Percentiles rank a stretch among this genome's conserved stretches.
These are phyloP conservation scores for Ilex paraguariensis DNA, from an alignment of 305 asterid genomes.

Conservation along the genomic window DNA sequence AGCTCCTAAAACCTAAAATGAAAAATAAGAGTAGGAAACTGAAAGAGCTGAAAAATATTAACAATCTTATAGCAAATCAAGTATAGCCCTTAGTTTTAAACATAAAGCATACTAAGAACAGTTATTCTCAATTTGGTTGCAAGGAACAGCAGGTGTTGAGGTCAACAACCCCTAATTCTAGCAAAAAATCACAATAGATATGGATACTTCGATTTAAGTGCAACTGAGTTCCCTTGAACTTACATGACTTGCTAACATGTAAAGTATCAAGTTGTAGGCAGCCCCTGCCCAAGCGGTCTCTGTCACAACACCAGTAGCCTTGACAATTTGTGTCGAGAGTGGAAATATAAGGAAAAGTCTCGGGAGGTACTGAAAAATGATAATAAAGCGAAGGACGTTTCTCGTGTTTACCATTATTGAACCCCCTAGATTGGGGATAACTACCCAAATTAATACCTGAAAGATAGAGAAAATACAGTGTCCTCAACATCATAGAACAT, in stretches of 20 bases:
- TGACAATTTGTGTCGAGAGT: conserved; percentile 71
- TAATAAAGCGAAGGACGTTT: conserved; percentile 74
- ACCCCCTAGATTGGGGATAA: conserved; percentile 69
- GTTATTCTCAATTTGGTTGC: too few species aligned
- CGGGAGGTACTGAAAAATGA: conserved; percentile 83
- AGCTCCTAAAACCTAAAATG: conserved; percentile 69
- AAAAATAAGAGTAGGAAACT: too few species aligned
- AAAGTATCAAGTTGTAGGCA: conserved; percentile 90
- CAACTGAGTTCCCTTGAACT: conserved; percentile 16
- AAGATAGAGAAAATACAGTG: not conserved
- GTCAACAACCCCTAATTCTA: too few species aligned
- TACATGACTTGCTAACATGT: conserved; percentile 98
- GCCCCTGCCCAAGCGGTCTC: conserved; percentile 99
- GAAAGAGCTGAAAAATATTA: too few species aligned
- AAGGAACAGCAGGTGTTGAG: too few species aligned
- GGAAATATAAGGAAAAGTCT: conserved; percentile 80
- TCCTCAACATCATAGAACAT: not conserved
- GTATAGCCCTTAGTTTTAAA: too few species aligned
- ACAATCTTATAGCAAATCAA: too few species aligned
- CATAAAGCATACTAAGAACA: too few species aligned
- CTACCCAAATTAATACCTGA: conserved; percentile 73
- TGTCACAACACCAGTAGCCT: conserved; percentile 92
- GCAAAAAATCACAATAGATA: not conserved
- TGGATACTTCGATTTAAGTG: conserved; percentile 6
- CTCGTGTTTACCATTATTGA: conserved; percentile 83